Conservation (phyloP, 352 stramenopile genomes). For the Plasmopara halstedii region DNA sequence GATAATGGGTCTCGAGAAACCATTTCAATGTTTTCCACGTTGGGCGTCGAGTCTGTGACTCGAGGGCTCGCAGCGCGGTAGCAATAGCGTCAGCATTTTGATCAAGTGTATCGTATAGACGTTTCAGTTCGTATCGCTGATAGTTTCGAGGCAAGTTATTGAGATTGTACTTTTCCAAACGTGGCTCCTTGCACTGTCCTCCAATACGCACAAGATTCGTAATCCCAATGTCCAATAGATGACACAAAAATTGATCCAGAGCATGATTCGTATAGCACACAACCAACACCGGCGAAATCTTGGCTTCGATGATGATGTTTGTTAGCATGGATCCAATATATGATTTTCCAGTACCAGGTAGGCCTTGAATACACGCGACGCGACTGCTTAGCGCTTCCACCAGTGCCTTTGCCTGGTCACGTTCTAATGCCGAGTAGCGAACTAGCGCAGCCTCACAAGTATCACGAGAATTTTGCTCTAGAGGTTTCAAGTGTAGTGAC, state of each 20-base stretch:
- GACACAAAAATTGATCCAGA: constrained; percentile 86
- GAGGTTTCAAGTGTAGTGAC: constrained; percentile 13
- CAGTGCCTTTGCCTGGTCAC: constrained; percentile 53
- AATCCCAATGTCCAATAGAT: constrained; percentile 50
- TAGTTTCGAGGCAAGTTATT: constrained; percentile 19
- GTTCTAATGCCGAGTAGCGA: constrained; percentile 30
- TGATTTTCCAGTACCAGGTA: constrained; percentile 74
- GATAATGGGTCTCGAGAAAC: constrained; percentile 27
- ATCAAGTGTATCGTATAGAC: constrained; percentile 28
- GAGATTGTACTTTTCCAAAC: constrained; percentile 33
- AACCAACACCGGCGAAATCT: constrained; percentile 51
- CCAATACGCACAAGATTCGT: constrained; percentile 66
- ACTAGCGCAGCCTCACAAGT: constrained; percentile 19
- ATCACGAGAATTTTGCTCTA: constrained; percentile 10
- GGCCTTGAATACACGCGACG: constrained; percentile 77
- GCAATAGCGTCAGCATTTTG: constrained; percentile 17
- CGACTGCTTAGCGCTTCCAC: constrained; percentile 59
- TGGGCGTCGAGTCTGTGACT: constrained; percentile 9
- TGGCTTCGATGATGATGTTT: constrained; percentile 45
- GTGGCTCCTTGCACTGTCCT: constrained; percentile 53
- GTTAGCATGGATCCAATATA: constrained; percentile 77
- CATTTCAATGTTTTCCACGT: constrained; percentile 24
- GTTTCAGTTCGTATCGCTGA: constrained; percentile 20
- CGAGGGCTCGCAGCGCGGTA: constrained; percentile 4
- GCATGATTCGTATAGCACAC: constrained; percentile 90